Evolutionary conservation across 2,329 filamentous ascomycete genomes (phyloP), one percentile per base, ranked within the genome.

Genomic region (Venturia carpophila): DNA sequence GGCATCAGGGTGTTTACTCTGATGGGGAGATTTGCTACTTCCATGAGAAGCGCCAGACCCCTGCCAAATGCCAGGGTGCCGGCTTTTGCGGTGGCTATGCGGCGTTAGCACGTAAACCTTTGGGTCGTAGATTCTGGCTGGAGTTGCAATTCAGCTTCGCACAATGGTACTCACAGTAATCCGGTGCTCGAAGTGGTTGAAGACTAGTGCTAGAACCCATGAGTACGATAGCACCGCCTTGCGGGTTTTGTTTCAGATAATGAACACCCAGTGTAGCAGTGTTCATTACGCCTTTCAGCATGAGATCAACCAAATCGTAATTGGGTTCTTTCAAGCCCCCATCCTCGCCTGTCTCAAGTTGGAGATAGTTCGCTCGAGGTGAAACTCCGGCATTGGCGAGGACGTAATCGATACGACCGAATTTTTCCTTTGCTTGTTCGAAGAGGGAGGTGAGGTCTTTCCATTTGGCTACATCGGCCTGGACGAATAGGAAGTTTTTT

Each of bases 1-100:
- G 84, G 83, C 1, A 81, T 78, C 24, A 86, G 73, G 6, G 76
- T 79, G 73, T 87, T 87, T 62, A 86, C 70, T 17, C 84, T 80
- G 55, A 86, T 79, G 1, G 81, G 79, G 0, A 81, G 67, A 21
- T 70, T 67, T 13, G 75, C 72, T 2, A 68, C 69, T 15, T 70
- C 67, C 2, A 83, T 68, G 3, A 78, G 71, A 2, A 73, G 71
- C 1, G 77, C 71, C 11, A 83, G 72, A 21, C 47, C 47, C n/a
- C 47, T 21, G 21, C 47, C 47, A 21, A 52, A 52, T 21, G 47
- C 21, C 6, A 52, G 47, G 3, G 47, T 52, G 21, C 47, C 47
- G 2, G 47, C 21, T 27, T 52, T 52, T 15, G 47, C 21, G 10
- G 47, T 52, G 21, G 47, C 47, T 52, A 19, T 21, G 19, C 1